These are phyloP conservation scores for Tylopilus sp. DNA, from an alignment of 1,284 basidiomycete species.

Conservation along the genomic window DNA sequence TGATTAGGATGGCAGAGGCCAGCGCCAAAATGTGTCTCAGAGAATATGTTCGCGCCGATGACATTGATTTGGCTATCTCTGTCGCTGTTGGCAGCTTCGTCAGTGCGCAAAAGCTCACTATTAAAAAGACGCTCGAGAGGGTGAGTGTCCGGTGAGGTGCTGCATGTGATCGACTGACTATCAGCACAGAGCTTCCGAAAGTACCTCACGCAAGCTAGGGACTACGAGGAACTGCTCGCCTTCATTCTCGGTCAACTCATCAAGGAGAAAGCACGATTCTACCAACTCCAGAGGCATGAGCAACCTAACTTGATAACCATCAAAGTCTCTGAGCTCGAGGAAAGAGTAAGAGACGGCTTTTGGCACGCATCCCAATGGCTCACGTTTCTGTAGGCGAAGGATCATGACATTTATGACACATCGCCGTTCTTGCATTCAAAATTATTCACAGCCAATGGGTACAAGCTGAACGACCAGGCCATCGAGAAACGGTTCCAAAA, in stretches of 20 bases:
- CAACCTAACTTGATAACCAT: conserved; percentile 73
- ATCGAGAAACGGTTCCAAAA: conserved; percentile 68
- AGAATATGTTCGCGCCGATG: conserved; percentile 93
- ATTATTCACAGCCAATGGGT: conserved; percentile 88
- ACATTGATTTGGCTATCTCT: conserved; percentile 96
- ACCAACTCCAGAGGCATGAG: conserved; percentile 70
- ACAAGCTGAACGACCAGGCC: conserved; percentile 59
- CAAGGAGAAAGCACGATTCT: conserved; percentile 88
- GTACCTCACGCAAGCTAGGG: conserved; percentile 90
- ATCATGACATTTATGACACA: conserved; percentile 91
- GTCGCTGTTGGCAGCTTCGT: conserved; percentile 95
- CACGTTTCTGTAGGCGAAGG: conserved; percentile 67
- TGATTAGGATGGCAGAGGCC: conserved; percentile 99
- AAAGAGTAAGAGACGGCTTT: conserved; percentile 52
- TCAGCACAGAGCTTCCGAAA: conserved; percentile 86
- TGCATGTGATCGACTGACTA: conserved; percentile 15
- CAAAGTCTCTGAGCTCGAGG: conserved; percentile 76
- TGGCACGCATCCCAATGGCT: conserved; percentile 9
- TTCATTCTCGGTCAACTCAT: conserved; percentile 93
- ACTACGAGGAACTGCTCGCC: conserved; percentile 91
- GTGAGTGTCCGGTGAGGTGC: conserved; percentile 44
- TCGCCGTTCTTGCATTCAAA: conserved; percentile 80
- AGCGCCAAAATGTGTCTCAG: conserved; percentile 97
- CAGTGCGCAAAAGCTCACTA: conserved; percentile 94
- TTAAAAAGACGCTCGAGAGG: conserved; percentile 95